phyloP scores from a whole-genome alignment of 164 flowering plant genomes.

The Platanus orientalis region DNA sequence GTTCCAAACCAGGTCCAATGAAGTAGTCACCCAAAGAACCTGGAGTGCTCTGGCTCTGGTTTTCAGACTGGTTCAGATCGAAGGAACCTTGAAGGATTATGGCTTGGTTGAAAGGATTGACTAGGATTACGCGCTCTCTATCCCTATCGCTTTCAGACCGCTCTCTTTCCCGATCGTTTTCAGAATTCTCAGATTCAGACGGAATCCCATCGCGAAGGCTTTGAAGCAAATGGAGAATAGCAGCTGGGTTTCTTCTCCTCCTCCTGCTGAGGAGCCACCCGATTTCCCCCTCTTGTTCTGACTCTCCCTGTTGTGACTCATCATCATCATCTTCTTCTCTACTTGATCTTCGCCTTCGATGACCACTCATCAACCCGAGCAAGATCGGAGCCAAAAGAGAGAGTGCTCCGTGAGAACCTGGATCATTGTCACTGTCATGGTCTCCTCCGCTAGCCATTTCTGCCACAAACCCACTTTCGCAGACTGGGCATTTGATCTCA shows the following conservation, averaged over 20 bases:
- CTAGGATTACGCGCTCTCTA: conserved; percentile 47
- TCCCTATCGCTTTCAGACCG: conserved; percentile 28
- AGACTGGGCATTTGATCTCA: conserved; percentile 72
- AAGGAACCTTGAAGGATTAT: conserved; percentile 49
- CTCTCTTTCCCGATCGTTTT: too few relatives aligned
- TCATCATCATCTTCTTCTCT: conserved; percentile 32
- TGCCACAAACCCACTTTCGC: conserved; percentile 67
- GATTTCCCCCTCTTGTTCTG: conserved; percentile 40
- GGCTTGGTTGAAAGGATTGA: conserved; percentile 58
- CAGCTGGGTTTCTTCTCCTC: conserved; percentile 63
- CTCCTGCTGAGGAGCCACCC: conserved; percentile 44
- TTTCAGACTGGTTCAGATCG: conserved; percentile 21
- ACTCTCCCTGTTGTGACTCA: conserved; percentile 22
- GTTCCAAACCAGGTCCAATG: too few relatives aligned
- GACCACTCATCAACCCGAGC: conserved; percentile 65
- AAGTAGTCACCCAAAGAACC: too few relatives aligned
- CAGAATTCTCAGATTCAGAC: conserved; percentile 39
- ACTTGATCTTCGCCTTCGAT: conserved; percentile 36
- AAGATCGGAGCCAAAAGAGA: conserved; percentile 81
- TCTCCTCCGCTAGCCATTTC: conserved; percentile 40
- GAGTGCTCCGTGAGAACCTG: conserved; percentile 50
- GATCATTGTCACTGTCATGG: conserved; percentile 17
- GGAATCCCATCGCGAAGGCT: conserved; percentile 43
- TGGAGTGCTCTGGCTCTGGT: conserved; percentile 21
- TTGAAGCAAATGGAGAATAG: conserved; percentile 56